These are phyloP conservation scores for Tricholoma sp. DNA, from an alignment of 768 basidiomycete species.

Conservation along the genomic window DNA sequence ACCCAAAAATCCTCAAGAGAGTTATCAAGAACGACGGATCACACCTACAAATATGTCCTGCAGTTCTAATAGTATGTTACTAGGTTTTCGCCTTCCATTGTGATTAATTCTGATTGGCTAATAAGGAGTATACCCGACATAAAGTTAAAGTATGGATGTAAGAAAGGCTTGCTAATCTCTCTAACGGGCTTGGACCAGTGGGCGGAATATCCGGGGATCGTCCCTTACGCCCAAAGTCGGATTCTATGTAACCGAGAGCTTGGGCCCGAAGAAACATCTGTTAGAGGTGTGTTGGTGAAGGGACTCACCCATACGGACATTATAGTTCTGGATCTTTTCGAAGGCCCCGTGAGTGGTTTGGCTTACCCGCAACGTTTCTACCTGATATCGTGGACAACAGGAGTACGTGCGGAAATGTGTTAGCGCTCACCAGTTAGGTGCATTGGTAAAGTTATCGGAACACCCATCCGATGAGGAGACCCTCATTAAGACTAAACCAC, in stretches of 20 bases:
- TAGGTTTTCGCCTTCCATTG: not conserved
- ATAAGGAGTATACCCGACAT: slow-evolving; percentile 76
- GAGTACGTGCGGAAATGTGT: slow-evolving; percentile 65
- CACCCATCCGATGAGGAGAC: slow-evolving; percentile 25
- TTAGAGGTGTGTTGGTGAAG: slow-evolving; percentile 73
- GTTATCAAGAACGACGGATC: slow-evolving; percentile 69
- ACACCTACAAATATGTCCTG: slow-evolving; percentile 65
- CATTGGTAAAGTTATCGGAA: slow-evolving; percentile 29
- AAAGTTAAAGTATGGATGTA: slow-evolving; percentile 54
- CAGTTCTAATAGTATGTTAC: slow-evolving; percentile 59
- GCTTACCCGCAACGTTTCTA: not conserved
- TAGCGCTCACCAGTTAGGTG: slow-evolving; percentile 49
- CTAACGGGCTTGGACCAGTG: slow-evolving; percentile 27
- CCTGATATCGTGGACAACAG: slow-evolving; percentile 30
- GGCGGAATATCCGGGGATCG: slow-evolving; percentile 81
- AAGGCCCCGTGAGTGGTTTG: slow-evolving; percentile 57
- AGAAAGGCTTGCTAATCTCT: not conserved
- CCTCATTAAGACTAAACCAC: slow-evolving; percentile 39
- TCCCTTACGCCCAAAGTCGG: slow-evolving; percentile 51
- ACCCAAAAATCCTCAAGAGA: slow-evolving; percentile 72
- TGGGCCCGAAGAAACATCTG: slow-evolving; percentile 56
- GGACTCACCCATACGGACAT: slow-evolving; percentile 69
- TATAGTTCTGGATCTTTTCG: slow-evolving; percentile 69
- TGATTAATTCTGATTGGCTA: not conserved
- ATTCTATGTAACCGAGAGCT: slow-evolving; percentile 46